Conservation (phyloP, 2,329 filamentous ascomycete species). For the Fusarium brachygibbosum region DNA sequence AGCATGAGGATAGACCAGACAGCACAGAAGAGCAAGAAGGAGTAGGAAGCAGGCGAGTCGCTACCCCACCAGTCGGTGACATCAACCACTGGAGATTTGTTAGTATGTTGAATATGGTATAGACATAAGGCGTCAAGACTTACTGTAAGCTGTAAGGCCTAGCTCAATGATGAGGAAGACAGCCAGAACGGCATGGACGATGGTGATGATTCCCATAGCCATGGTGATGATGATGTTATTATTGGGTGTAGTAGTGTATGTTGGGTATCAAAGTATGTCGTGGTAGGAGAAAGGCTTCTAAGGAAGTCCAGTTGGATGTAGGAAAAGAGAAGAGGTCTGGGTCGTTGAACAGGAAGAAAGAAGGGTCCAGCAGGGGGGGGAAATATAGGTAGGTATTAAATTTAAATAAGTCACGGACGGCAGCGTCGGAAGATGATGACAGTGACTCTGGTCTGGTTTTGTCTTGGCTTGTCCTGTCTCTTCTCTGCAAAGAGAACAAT, state of each 20-base stretch:
- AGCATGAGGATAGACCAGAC: constrained; percentile 82
- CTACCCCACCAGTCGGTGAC: constrained; percentile 50
- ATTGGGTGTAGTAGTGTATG: background rate
- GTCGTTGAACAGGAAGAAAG: background rate
- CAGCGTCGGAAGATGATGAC: constrained; percentile 32
- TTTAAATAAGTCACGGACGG: constrained; percentile 37
- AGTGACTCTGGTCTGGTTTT: constrained; percentile 5
- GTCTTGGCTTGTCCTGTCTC: background rate
- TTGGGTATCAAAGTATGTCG: background rate
- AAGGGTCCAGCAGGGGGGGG: constrained; percentile 23
- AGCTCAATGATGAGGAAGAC: constrained; percentile 81
- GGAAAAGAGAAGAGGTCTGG: constrained; percentile 10
- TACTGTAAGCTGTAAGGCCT: constrained; percentile 80
- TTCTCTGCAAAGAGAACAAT: constrained; percentile 11
- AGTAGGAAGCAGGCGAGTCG: constrained; percentile 68
- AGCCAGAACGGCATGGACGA: constrained; percentile 75
- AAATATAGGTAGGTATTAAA: constrained; percentile 13
- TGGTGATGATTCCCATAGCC: constrained; percentile 68
- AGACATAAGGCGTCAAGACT: constrained; percentile 39
- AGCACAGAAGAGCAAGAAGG: constrained; percentile 84
- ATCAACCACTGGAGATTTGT: constrained; percentile 50
- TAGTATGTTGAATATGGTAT: constrained; percentile 2
- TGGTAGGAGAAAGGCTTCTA: background rate
- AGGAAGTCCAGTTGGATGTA: background rate
- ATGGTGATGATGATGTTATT: constrained; percentile 53